Percentiles rank a stretch among this genome's conserved stretches.
Conservation (phyloP, 345 rosid genomes). For the Eucalyptus tenuipes region DNA sequence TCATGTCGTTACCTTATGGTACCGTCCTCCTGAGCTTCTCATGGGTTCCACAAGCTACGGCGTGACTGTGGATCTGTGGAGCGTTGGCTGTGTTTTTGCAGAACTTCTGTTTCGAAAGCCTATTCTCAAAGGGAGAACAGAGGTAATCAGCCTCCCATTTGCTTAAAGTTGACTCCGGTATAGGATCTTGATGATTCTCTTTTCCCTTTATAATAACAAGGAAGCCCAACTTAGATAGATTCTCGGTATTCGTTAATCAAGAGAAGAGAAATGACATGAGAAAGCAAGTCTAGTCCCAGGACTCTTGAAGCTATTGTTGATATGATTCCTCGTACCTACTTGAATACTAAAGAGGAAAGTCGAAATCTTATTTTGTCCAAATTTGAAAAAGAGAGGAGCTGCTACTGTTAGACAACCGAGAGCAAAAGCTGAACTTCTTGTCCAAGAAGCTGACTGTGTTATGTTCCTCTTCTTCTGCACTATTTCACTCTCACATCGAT, state of each 20-base stretch:
- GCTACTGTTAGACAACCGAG: not conserved
- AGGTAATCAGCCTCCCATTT: conserved; percentile 2
- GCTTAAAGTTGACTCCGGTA: not conserved
- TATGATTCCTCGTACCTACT: not conserved
- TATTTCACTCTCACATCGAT: not conserved
- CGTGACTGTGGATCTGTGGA: conserved; percentile 30
- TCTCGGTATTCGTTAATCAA: not conserved
- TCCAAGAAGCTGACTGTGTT: not conserved
- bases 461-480: not conserved
- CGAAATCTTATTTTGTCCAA: not conserved
- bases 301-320: not conserved
- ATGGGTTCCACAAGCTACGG: conserved; percentile 16
- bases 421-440: not conserved
- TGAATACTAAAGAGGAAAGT: not conserved
- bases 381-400: not conserved
- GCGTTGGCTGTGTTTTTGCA: conserved; percentile 32
- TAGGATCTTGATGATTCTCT: not conserved
- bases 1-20: conserved; percentile 40
- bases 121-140: conserved; percentile 34
- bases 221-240: not conserved
- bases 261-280: not conserved
- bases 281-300: not conserved
- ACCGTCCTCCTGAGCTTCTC: conserved; percentile 37
- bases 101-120: conserved; percentile 25
- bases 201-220: not conserved